Evolutionary conservation across 83 land plant species (phyloP), one percentile per base, ranked within the genome.

Genomic region (Larix sibirica): DNA sequence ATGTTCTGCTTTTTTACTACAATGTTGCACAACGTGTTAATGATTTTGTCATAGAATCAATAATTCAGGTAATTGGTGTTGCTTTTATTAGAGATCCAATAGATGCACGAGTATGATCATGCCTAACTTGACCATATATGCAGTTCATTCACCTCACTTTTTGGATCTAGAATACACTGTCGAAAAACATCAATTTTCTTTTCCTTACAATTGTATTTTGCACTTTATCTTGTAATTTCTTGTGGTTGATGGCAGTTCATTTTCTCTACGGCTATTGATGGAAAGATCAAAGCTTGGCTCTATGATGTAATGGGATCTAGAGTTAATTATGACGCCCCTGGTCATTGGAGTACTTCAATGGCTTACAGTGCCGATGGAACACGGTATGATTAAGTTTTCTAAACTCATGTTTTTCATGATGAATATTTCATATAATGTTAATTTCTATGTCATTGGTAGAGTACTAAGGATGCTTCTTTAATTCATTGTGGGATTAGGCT

Each of bases 321-420:
- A 85, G 97, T 95, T 60, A 96, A 95, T 77, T 95, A 95, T 87
- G 97, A 95, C 86, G 97, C 97, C 62, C 97, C 97, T 71, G 97
- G 97, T 21, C 92, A 71, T 36, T 95, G 94, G 91, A 93, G 95
- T 82, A 95, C 97, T 23, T 91, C 94, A 50, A 95, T 95, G 97
- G 93, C 97, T 4, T 95, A 95, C 77, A 95, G 96, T 89, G 94
- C 97, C 14, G 97, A 95, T 91, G 97, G 97, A 74, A 83, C 96
- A 4, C 91, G 97, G 97, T 93, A 54, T 28, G 31, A 18, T 36
- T 81, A 68, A 17, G 78, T 14, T 13, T 4, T 40, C 14, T 42
- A 17, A 26, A 12, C 8, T 44, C 2, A 17, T 54, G 21, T 20
- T n/a, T n/a, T n/a, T 18, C 64, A 62, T 4, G 21, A 20, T 62